Evolutionary conservation across 2,329 filamentous ascomycete genomes (phyloP).

Genomic region (Neonectria ditissima): DNA sequence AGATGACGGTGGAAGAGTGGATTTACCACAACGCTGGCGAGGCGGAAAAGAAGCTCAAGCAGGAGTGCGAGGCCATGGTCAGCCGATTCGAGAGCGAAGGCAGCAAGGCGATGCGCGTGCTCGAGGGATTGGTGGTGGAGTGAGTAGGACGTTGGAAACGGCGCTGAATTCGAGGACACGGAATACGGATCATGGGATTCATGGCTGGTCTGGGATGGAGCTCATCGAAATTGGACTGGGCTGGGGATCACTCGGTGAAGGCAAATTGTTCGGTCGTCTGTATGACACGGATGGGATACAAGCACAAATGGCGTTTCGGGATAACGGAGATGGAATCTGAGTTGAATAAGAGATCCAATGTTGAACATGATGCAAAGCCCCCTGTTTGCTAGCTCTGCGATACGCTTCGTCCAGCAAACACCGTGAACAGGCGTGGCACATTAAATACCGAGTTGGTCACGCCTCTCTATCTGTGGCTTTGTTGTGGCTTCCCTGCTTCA

Average conservation of each 20-base stretch:
- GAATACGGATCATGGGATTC: conserved; percentile 13
- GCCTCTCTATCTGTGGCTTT: neutral
- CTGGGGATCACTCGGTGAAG: conserved; percentile 8
- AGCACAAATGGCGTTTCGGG: conserved; percentile 22
- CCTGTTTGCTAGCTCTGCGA: neutral
- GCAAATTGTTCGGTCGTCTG: conserved; percentile 17
- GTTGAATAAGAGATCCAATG: conserved; percentile 6
- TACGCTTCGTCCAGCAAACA: neutral
- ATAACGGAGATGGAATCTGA: conserved; percentile 19
- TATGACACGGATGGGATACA: neutral
- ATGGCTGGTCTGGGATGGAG: neutral
- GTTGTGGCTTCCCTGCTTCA: neutral
- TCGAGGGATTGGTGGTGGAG: conserved; percentile 78
- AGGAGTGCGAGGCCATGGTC: conserved; percentile 87
- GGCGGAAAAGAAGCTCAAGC: conserved; percentile 82
- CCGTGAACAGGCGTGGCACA: neutral
- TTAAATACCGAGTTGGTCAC: neutral
- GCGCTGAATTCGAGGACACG: neutral
- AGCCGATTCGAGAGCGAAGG: conserved; percentile 87
- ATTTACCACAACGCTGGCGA: conserved; percentile 82
- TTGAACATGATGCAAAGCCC: conserved; percentile 3
- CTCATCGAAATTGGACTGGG: conserved; percentile 1
- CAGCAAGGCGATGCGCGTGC: conserved; percentile 76
- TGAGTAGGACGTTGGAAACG: conserved; percentile 40
- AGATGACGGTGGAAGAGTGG: conserved; percentile 96